These are phyloP conservation scores for Trichoderma arundinaceum DNA, from an alignment of 2,329 filamentous ascomycete genomes.

Conservation along the genomic window DNA sequence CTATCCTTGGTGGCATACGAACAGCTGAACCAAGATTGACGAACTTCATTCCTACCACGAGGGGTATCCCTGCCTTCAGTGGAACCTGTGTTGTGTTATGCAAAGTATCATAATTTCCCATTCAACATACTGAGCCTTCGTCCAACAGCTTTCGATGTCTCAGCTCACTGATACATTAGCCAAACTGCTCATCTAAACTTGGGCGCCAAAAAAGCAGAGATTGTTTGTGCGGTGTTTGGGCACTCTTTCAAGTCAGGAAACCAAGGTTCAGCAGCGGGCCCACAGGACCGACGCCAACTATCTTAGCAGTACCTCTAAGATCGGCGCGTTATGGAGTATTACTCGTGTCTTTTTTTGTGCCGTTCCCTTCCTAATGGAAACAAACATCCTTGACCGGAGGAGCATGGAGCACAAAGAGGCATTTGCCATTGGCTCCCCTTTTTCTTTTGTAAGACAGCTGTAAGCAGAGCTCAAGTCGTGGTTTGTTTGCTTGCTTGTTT, in stretches of 20 bases:
- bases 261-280: not conserved
- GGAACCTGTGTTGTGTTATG: not conserved
- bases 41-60: not conserved
- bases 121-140: not conserved
- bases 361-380: not conserved
- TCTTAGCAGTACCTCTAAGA: not conserved
- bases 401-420: not conserved
- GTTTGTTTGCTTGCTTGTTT: not conserved
- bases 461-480: not conserved
- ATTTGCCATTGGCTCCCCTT: constrained; percentile 12
- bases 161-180: not conserved
- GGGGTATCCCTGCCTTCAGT: not conserved
- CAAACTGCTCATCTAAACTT: not conserved
- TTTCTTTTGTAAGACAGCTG: not conserved
- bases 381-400: constrained; percentile 12
- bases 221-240: too few relatives aligned
- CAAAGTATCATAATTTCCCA: not conserved
- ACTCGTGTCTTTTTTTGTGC: not conserved
- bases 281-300: too few relatives aligned
- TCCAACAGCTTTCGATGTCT: too few relatives aligned
- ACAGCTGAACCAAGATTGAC: not conserved
- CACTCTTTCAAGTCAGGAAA: too few relatives aligned
- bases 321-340: not conserved
- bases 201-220: too few relatives aligned
- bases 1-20: not conserved